phyloP scores from a whole-genome alignment of 345 rosid genomes.

The Lepidium didymum region DNA sequence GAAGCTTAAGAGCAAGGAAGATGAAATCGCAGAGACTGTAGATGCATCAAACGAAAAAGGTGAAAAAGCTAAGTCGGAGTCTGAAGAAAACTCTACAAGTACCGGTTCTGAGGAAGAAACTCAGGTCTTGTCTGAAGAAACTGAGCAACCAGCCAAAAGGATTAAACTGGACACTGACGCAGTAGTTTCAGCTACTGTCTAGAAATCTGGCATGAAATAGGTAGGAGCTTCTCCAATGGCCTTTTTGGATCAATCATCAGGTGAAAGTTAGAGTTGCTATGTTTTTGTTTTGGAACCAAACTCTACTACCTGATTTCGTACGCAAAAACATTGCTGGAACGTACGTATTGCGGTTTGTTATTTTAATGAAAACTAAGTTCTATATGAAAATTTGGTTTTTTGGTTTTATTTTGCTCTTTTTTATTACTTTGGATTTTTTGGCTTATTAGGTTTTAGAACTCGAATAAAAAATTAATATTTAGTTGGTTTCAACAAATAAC shows the following conservation, averaged over 20 bases:
- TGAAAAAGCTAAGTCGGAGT: background rate
- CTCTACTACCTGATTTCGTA: background rate
- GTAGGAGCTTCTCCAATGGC: background rate
- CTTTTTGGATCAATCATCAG: background rate
- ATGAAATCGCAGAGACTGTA: background rate
- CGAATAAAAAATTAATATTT: no score
- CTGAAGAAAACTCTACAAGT: no score
- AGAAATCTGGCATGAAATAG: background rate
- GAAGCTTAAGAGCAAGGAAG: conserved; percentile 26
- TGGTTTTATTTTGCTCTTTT: background rate
- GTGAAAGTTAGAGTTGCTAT: background rate
- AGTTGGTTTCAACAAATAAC: no score
- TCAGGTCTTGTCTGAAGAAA: background rate
- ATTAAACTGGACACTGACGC: background rate
- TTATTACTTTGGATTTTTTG: background rate
- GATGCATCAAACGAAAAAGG: background rate
- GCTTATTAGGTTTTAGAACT: background rate
- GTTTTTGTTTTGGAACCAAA: background rate
- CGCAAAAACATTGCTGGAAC: no score
- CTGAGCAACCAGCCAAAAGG: background rate
- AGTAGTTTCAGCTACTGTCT: background rate
- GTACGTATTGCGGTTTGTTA: background rate
- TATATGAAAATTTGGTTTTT: background rate
- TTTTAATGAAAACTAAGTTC: background rate
- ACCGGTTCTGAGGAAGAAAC: background rate